These are phyloP conservation scores for Hagleromyces aurorensis DNA, from an alignment of 805 yeast genomes.

Conservation along the genomic window DNA sequence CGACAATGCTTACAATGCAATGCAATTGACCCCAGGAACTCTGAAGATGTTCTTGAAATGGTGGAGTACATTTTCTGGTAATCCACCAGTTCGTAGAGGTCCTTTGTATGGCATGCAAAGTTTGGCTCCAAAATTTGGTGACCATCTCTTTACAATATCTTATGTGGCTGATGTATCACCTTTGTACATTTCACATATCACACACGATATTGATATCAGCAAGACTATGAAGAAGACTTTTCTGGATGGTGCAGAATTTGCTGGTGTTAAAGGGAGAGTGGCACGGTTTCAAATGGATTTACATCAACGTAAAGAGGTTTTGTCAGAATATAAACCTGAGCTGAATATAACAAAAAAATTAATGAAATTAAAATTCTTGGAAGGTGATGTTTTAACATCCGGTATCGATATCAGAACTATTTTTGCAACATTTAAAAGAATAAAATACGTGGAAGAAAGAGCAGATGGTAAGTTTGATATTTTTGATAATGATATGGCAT, in stretches of 20 bases:
- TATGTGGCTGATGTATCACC: conserved; percentile 70
- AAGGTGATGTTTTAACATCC: conserved; percentile 52
- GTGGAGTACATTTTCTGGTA: conserved; percentile 84
- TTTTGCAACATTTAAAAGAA: conserved; percentile 38
- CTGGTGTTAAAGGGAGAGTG: conserved; percentile 65
- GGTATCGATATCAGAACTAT: conserved; percentile 55
- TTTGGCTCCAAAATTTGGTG: conserved; percentile 61
- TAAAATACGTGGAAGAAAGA: conserved; percentile 13
- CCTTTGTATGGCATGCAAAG: conserved; percentile 51
- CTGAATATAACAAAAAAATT: conserved; percentile 39
- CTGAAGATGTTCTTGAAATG: conserved; percentile 65
- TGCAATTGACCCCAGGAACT: conserved; percentile 67
- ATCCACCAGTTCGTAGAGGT: conserved; percentile 75
- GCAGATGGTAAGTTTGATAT: conserved; percentile 26
- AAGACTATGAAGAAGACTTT: conserved; percentile 11
- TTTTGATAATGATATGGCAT: conserved; percentile 47
- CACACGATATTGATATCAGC: conserved; percentile 37
- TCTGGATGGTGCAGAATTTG: conserved; percentile 35
- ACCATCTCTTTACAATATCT: conserved; percentile 67
- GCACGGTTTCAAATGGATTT: conserved; percentile 52
- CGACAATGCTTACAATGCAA: conserved; percentile 49
- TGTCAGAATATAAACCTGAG: conserved; percentile 38
- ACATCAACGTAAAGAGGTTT: conserved; percentile 51
- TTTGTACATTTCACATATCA: conserved; percentile 65
- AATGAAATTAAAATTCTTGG: conserved; percentile 51